A percentile compares a stretch with the other conserved stretches of the same genome.
phyloP scores from a whole-genome alignment of 1,139 yeast genomes.

The Debaryomyces subglobosus region DNA sequence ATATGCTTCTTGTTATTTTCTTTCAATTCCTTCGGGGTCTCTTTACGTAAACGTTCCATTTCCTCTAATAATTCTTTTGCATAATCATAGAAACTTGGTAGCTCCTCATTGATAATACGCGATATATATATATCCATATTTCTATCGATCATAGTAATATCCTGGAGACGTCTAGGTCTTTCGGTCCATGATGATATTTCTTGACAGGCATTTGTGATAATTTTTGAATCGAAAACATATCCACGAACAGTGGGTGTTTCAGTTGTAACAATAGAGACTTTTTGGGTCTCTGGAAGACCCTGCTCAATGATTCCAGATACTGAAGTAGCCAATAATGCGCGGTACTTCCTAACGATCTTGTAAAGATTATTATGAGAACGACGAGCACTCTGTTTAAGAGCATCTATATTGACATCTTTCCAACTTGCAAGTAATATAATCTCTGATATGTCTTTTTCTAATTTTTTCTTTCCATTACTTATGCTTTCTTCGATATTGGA shows the following conservation, averaged over 20 bases:
- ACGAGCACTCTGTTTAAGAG: conserved; percentile 90
- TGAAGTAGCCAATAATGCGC: conserved; percentile 59
- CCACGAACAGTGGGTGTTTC: conserved; percentile 19
- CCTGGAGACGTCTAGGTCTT: conserved; percentile 59
- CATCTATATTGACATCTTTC: conserved; percentile 95
- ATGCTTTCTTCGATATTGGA: conserved; percentile 51
- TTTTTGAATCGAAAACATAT: conserved; percentile 18
- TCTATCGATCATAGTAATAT: conserved; percentile 50
- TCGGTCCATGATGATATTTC: conserved; percentile 49
- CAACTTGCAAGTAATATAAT: conserved; percentile 90
- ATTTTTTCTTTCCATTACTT: conserved; percentile 45
- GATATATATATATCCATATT: conserved; percentile 57
- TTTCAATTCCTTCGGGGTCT: conserved; percentile 72
- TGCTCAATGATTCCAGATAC: conserved; percentile 60
- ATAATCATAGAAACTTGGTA: conserved; percentile 50
- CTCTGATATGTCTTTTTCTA: conserved; percentile 83
- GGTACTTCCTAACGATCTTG: conserved; percentile 81
- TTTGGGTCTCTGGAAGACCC: conserved; percentile 47
- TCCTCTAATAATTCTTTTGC: conserved; percentile 59
- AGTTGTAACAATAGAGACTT: conserved; percentile 12
- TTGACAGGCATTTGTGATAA: conserved; percentile 19
- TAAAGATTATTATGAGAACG: conserved; percentile 83
- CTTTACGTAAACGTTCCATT: conserved; percentile 65
- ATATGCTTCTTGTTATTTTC: conserved; percentile 77
- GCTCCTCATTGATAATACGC: conserved; percentile 33